Percentiles rank a stretch among this genome's conserved stretches.
These are phyloP conservation scores for Phaseolus coccineus DNA, from an alignment of 331 rosid genomes.

Conservation along the genomic window DNA sequence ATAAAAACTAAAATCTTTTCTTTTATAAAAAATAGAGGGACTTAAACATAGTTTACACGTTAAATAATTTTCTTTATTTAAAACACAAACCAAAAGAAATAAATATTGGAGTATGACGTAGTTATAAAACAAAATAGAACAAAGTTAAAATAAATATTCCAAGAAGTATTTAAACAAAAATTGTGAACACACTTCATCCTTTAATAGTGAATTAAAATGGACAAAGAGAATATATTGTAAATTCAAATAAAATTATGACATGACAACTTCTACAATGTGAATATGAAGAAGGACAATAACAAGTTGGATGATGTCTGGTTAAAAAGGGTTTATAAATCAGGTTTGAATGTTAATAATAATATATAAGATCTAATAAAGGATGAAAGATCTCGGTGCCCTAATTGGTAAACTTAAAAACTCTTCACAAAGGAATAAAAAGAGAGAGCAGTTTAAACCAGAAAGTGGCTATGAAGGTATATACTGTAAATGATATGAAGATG, in stretches of 20 bases:
- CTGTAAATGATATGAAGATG: not conserved
- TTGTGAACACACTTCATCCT: not conserved
- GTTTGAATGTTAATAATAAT: not conserved
- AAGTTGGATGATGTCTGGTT: not conserved
- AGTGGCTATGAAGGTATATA: not conserved
- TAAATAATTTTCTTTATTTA: not conserved
- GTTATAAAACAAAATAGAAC: not conserved
- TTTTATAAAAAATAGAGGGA: not conserved
- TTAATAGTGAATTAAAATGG: not conserved
- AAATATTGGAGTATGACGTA: not conserved
- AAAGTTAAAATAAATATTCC: not conserved
- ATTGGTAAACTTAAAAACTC: not conserved
- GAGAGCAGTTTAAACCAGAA: not conserved
- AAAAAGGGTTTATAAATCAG: not conserved
- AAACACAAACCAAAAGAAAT: not conserved
- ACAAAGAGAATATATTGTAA: not conserved
- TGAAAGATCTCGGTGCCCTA: not conserved
- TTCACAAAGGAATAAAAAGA: not conserved
- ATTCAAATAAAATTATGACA: not conserved
- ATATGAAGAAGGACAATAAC: not conserved
- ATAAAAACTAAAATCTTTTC: not conserved
- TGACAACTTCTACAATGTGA: not conserved
- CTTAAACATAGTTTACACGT: not conserved
- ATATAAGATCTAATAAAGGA: not conserved
- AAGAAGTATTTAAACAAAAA: not conserved